phyloP scores from a whole-genome alignment of 1,284 basidiomycete genomes.

The Ceratobasidium sp. region DNA sequence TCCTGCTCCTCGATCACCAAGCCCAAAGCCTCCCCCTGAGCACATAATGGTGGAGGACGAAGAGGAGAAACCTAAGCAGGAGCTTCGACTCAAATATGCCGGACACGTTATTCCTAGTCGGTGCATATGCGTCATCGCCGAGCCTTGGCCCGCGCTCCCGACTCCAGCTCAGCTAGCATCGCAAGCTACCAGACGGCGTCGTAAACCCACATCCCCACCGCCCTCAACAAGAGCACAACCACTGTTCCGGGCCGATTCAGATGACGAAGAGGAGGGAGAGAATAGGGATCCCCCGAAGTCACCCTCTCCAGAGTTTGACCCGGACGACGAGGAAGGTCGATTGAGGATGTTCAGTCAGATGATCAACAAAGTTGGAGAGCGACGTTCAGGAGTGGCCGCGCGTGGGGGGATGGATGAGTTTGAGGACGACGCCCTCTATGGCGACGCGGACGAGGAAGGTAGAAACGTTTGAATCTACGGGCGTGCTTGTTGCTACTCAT shows the following conservation, averaged over 20 bases:
- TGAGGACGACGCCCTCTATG: conserved; percentile 40
- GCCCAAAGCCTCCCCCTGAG: conserved; percentile 20
- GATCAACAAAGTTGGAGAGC: conserved; percentile 33
- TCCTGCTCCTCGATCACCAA: conserved; percentile 19
- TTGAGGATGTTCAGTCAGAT: conserved; percentile 41
- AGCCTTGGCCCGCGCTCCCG: conserved; percentile 43
- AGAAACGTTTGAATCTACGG: conserved; percentile 3
- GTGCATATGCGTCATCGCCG: conserved; percentile 47
- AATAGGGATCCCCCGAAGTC: neutral
- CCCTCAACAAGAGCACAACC: conserved; percentile 14
- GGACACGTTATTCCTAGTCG: conserved; percentile 46
- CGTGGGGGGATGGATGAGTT: conserved; percentile 38
- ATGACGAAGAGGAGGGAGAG: conserved; percentile 18
- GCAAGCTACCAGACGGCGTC: conserved; percentile 11
- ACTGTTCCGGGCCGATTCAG: conserved; percentile 29
- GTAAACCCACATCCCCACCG: conserved; percentile 11
- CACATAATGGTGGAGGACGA: conserved; percentile 43
- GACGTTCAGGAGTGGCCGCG: conserved; percentile 25
- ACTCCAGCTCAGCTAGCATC: conserved; percentile 38
- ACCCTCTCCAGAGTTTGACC: conserved; percentile 24
- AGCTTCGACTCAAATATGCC: conserved; percentile 41
- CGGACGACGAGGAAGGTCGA: conserved; percentile 32
- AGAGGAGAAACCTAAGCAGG: conserved; percentile 47
- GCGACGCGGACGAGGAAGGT: conserved; percentile 41
- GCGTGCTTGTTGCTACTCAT: no score